phyloP scores from a whole-genome alignment of 139 green algal genomes.

The Chlorella sp. region DNA sequence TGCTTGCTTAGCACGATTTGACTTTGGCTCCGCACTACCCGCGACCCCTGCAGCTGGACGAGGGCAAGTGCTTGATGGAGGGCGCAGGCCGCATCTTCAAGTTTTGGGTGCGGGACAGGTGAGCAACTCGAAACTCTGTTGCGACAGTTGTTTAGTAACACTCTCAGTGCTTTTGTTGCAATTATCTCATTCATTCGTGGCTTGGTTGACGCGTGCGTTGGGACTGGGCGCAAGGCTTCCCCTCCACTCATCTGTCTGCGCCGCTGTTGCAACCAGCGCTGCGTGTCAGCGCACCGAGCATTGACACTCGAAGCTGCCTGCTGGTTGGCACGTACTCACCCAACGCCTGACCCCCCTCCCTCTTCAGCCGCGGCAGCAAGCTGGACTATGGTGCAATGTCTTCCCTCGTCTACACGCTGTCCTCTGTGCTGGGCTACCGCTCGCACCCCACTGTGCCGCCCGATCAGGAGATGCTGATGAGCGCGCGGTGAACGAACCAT shows the following conservation, averaged over 20 bases:
- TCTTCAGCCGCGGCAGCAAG: slow-evolving; percentile 41
- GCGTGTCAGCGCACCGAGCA: no score
- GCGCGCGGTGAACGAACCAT: neutral
- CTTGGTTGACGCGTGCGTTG: no score
- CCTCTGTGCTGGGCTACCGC: slow-evolving; percentile 45
- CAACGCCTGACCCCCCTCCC: neutral
- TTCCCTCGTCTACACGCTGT: slow-evolving; percentile 53
- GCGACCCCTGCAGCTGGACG: neutral
- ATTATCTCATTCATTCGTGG: no score
- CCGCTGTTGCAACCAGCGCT: no score
- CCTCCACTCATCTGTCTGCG: no score
- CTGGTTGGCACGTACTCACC: neutral
- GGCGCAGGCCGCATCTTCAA: slow-evolving; percentile 42
- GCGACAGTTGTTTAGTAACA: no score
- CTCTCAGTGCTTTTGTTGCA: no score
- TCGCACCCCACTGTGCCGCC: slow-evolving; percentile 42
- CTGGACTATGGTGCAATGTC: slow-evolving; percentile 40
- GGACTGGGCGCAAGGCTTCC: no score
- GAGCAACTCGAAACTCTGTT: no score
- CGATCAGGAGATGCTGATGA: slow-evolving; percentile 33
- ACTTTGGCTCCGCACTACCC: no score
- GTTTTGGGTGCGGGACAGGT: slow-evolving; percentile 49
- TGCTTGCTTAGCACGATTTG: no score
- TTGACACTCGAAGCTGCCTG: neutral
- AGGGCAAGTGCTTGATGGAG: neutral